A percentile compares a stretch with the other conserved stretches of the same genome.
Evolutionary conservation across 768 basidiomycete species (phyloP).

Genomic region (Russula sp.): DNA sequence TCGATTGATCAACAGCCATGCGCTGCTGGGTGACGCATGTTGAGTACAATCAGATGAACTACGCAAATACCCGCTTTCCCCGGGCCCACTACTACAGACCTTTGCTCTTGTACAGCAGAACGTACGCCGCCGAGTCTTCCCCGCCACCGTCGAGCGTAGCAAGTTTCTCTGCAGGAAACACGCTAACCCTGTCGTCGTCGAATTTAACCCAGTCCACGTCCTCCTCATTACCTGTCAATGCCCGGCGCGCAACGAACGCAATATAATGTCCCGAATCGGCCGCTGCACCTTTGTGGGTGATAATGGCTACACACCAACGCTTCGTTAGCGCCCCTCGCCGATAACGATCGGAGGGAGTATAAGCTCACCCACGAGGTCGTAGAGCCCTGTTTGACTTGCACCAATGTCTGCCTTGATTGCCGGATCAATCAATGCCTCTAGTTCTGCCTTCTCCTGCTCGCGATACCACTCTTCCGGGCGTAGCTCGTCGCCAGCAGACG

Average conservation of each 20-base stretch:
- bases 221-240: constrained; percentile 39
- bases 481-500: constrained; percentile 38
- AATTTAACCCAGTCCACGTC: constrained; percentile 94
- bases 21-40: neutral
- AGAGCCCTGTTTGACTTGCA: constrained; percentile 72
- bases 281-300: constrained; percentile 94
- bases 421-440: constrained; percentile 58
- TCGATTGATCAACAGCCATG: neutral
- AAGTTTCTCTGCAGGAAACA: constrained; percentile 83
- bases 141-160: constrained; percentile 84
- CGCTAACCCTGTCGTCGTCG: constrained; percentile 89
- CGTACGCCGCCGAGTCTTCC: constrained; percentile 86
- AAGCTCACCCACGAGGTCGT: constrained; percentile 81
- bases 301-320: constrained; percentile 54
- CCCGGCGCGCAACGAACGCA: constrained; percentile 51
- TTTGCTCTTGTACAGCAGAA: constrained; percentile 77
- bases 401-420: constrained; percentile 65
- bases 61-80: neutral
- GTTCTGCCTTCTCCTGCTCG: constrained; percentile 54
- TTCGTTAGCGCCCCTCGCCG: neutral
- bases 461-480: constrained; percentile 63
- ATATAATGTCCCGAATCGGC: constrained; percentile 97
- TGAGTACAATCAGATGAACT: constrained; percentile 9
- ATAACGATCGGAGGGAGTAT: constrained; percentile 2
- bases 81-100: constrained; percentile 23